phyloP scores from a whole-genome alignment of 768 basidiomycete species.

The Podaxis sp. region DNA sequence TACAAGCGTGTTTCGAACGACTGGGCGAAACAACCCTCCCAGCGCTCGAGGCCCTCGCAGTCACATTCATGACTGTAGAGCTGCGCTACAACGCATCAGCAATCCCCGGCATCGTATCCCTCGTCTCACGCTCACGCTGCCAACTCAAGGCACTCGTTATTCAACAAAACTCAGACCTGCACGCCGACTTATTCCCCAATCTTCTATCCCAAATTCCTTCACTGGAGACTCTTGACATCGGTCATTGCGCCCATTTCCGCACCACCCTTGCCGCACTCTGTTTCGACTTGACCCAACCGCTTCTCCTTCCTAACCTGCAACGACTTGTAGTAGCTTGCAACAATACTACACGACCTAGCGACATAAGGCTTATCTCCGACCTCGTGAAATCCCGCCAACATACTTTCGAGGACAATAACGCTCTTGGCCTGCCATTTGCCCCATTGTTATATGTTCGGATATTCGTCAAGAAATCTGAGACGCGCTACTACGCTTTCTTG shows the following conservation, averaged over 20 bases:
- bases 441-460: not conserved
- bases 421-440: not conserved
- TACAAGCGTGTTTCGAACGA: not conserved
- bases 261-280: not conserved
- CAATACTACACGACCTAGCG: not conserved
- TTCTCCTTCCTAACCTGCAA: not conserved
- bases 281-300: not conserved
- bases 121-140: not conserved
- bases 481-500: not conserved
- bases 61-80: not conserved
- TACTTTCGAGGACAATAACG: not conserved
- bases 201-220: not conserved
- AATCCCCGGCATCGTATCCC: not conserved
- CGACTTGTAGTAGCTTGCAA: not conserved
- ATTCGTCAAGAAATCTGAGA: not conserved
- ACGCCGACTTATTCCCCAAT: not conserved
- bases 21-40: not conserved
- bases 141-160: constrained; percentile 1
- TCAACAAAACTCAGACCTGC: not conserved
- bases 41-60: not conserved
- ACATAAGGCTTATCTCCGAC: not conserved
- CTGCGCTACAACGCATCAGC: not conserved
- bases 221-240: constrained; percentile 1
- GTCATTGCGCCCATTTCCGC: not conserved
- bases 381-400: not conserved